These are phyloP conservation scores for Paramyrothecium roridum DNA, from an alignment of 2,329 filamentous ascomycete species.

Conservation along the genomic window DNA sequence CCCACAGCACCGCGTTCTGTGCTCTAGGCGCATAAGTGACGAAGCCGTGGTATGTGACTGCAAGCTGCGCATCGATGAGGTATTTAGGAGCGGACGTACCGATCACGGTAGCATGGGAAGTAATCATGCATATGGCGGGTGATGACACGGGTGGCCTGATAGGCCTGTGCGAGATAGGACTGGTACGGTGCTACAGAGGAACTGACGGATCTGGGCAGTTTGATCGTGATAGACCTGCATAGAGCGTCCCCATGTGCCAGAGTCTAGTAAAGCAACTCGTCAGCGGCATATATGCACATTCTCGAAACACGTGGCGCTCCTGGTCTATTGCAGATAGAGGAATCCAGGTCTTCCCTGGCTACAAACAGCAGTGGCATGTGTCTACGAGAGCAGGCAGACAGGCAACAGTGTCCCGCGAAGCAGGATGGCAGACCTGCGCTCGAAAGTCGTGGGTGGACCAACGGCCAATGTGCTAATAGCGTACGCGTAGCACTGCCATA, in stretches of 20 bases:
- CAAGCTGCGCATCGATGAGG: conserved; percentile 45
- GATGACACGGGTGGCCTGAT: too few relatives aligned
- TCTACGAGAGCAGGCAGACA: too few relatives aligned
- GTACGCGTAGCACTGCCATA: neutral
- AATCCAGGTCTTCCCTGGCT: too few relatives aligned
- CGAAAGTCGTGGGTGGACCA: neutral
- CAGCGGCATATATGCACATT: neutral
- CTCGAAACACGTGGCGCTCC: neutral
- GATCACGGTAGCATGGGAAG: too few relatives aligned
- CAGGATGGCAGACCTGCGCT: neutral
- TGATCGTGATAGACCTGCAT: too few relatives aligned
- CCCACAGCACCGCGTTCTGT: conserved; percentile 61
- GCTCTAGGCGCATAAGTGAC: conserved; percentile 54
- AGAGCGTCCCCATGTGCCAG: neutral
- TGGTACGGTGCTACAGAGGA: too few relatives aligned
- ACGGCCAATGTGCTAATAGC: neutral
- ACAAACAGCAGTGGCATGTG: too few relatives aligned
- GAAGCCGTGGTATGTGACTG: conserved; percentile 55
- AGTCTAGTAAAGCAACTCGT: neutral
- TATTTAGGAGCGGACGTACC: conserved; percentile 53
- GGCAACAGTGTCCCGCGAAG: too few relatives aligned
- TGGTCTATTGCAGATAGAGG: neutral
- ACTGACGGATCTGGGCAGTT: too few relatives aligned
- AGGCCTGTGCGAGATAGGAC: too few relatives aligned
- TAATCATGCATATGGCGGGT: too few relatives aligned